Percentiles rank a stretch among this genome's conserved stretches.
phyloP scores from a whole-genome alignment of 371 early-diverging fungal species.

The Mortierella sp. region DNA sequence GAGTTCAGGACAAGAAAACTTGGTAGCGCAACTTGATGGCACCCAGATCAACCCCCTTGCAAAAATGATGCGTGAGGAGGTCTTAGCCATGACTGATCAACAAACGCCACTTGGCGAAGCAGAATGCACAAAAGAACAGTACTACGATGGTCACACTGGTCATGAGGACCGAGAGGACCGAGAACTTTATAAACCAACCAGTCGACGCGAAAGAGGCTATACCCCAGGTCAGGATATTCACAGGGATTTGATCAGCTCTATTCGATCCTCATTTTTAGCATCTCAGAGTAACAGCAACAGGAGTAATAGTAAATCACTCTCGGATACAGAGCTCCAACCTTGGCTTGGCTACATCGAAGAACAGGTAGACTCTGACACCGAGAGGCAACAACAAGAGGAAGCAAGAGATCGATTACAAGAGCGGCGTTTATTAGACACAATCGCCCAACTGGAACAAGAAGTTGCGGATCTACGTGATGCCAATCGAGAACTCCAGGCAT shows the following conservation, averaged over 20 bases:
- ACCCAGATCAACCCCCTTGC: not conserved
- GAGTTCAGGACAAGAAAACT: not conserved
- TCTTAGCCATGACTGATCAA: not conserved
- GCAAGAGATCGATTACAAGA: conserved; percentile 1
- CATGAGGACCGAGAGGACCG: conserved; percentile 6
- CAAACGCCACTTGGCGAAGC: not conserved
- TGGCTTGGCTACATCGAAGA: not conserved
- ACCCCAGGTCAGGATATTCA: conserved; percentile 8
- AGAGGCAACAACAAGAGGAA: not conserved
- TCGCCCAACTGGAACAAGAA: conserved; percentile 23
- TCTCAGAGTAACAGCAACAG: not conserved
- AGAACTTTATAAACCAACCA: conserved; percentile 4
- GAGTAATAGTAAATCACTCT: not conserved
- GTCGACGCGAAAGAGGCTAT: not conserved
- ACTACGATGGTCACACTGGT: not conserved
- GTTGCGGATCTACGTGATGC: conserved; percentile 3
- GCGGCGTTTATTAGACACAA: not conserved
- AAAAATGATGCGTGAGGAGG: not conserved
- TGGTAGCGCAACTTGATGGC: not conserved
- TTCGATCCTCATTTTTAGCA: conserved; percentile 13
- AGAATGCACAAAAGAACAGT: not conserved
- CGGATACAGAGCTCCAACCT: not conserved
- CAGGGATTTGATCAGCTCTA: conserved; percentile 9
- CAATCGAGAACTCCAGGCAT: conserved; percentile 1
- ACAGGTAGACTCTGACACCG: not conserved